Base-by-base conservation (phyloP, 176 grass and related monocot species). In the Lolium rigidum region DNA sequence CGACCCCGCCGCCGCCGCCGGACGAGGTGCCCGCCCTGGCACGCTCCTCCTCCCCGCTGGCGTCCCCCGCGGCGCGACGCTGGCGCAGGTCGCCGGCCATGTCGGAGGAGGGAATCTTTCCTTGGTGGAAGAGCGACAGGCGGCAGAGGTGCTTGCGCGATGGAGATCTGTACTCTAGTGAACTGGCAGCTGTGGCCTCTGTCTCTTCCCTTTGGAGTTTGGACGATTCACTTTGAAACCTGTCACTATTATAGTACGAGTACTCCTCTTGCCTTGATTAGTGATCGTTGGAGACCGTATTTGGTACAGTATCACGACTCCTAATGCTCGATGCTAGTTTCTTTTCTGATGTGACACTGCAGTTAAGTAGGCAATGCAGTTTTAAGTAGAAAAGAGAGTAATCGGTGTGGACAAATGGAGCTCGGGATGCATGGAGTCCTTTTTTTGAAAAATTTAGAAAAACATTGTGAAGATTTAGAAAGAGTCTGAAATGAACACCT, bases 21-120 rank as follows among this genome's bases (percentile, higher is more conserved):
- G 65, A 64, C 7, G 51, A 35, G 10, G 86, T 9, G 4, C 51
- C 75, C 1, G 81, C 76, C 67, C 62, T 84, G 14, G 14, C 22
- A 35, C 52, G 14, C 16, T 54, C 56, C 14, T 25, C 62, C 10
- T 79, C 63, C 44, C 70, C 70, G 80, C 16, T 28, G 15, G 10
- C 41, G n/a, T 48, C 37, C 55, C 67, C n/a, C 41, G 37, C 75
- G 28, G 56, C 11, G 12, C 75, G 87, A 51, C 84, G 87, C 22
- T 79, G 89, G 79, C 87, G 86, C 65, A 88, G 73, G 9, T 91
- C 89, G 59, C 75, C 80, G 80, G 84, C 84, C 89, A 92, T 89
- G 22, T n/a, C 22, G 63, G 41, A 43, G 70, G 9, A 58, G 65
- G 24, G 20, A 15, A 68, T 63, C 35, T 74, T 50, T 28, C 1